Conservation (phyloP, 805 yeast genomes). For the Teunomyces pallodes region DNA sequence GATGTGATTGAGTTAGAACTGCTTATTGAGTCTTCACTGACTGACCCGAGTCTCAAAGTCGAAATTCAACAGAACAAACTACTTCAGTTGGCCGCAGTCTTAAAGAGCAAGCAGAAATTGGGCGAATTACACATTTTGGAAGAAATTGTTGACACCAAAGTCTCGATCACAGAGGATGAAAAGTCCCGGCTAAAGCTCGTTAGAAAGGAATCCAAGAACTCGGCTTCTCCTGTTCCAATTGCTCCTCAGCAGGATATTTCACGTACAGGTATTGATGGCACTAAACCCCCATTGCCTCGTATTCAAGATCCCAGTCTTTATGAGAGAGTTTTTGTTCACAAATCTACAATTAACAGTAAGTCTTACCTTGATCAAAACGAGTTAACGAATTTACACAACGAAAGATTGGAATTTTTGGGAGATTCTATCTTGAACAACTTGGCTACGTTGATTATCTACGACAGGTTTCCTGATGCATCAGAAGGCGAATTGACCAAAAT, state of each 20-base stretch:
- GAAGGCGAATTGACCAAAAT: constrained; percentile 81
- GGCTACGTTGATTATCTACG: constrained; percentile 67
- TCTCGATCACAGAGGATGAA: constrained; percentile 16
- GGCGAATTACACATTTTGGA: constrained; percentile 55
- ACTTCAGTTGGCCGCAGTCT: constrained; percentile 55
- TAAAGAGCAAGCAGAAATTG: constrained; percentile 52
- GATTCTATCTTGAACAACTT: constrained; percentile 77
- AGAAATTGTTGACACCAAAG: constrained; percentile 46
- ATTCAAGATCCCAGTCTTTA: constrained; percentile 58
- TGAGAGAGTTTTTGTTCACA: constrained; percentile 77
- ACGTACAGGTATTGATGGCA: constrained; percentile 10
- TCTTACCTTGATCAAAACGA: constrained; percentile 56
- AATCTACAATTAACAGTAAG: constrained; percentile 63
- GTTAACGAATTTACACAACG: constrained; percentile 66
- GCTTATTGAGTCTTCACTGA: constrained; percentile 27
- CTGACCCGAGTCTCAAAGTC: constrained; percentile 44
- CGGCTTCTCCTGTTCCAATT: constrained; percentile 2
- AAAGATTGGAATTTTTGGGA: constrained; percentile 86
- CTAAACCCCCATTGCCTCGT: constrained; percentile 62
- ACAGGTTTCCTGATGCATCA: constrained; percentile 61
- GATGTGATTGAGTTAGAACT: constrained; percentile 40
- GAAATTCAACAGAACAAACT: constrained; percentile 54
- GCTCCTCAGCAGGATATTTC: constrained; percentile 5
- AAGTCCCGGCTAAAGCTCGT: constrained; percentile 4
- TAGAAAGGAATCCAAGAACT: constrained; percentile 7